Conservation (phyloP, 768 basidiomycete species). For the Phaffia australis region DNA sequence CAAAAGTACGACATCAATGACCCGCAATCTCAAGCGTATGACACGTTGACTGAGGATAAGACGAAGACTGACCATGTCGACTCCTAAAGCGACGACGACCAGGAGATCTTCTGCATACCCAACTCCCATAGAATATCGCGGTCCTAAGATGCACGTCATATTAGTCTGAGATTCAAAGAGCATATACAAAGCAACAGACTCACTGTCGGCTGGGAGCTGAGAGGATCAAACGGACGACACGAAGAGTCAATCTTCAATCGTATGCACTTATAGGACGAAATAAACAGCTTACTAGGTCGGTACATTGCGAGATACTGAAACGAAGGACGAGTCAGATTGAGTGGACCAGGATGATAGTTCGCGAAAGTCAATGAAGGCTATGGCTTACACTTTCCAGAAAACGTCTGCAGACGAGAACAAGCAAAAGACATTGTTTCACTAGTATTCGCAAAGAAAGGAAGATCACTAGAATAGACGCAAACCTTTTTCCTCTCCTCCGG, state of each 20-base stretch:
- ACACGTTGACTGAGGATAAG: not conserved
- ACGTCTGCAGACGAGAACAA: slow-evolving; percentile 44
- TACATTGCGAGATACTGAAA: slow-evolving; percentile 64
- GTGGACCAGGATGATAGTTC: not conserved
- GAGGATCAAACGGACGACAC: not conserved
- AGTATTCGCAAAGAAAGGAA: not conserved
- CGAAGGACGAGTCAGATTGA: not conserved
- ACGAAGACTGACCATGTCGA: slow-evolving; percentile 62
- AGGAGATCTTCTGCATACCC: slow-evolving; percentile 88
- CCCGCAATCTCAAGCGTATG: not conserved
- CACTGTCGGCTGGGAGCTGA: too few relatives aligned
- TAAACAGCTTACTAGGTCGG: slow-evolving; percentile 65
- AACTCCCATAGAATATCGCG: slow-evolving; percentile 84
- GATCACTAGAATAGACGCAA: slow-evolving; percentile 19
- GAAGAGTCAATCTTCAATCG: not conserved
- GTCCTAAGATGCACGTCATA: slow-evolving; percentile 44
- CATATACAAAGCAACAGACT: too few relatives aligned
- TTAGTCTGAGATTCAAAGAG: too few relatives aligned
- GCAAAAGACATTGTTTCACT: too few relatives aligned
- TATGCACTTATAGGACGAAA: slow-evolving; percentile 30
- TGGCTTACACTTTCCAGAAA: slow-evolving; percentile 70
- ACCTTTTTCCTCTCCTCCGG: slow-evolving; percentile 89
- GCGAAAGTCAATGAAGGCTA: not conserved
- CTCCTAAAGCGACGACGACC: slow-evolving; percentile 80
- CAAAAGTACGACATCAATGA: not conserved